phyloP scores from a whole-genome alignment of 768 basidiomycete genomes.

The Porphyrellus cyaneotinctus region DNA sequence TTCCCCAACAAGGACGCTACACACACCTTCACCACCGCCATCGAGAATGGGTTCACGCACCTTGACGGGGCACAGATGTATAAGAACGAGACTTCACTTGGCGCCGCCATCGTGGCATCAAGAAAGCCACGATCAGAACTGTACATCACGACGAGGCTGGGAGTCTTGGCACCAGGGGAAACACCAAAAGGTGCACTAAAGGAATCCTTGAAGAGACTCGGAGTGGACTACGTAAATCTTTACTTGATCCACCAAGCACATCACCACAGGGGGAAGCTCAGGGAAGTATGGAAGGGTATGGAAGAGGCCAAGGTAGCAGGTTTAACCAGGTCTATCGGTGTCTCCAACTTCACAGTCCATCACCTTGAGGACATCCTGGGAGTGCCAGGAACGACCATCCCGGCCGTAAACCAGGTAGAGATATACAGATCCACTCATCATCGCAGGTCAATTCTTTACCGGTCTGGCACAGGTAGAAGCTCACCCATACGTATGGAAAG shows the following conservation, averaged over 20 bases:
- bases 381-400: not conserved
- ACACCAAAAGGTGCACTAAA: conserved; percentile 47
- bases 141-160: conserved; percentile 60
- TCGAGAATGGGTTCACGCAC: conserved; percentile 53
- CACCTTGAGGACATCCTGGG: not conserved
- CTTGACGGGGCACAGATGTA: conserved; percentile 62
- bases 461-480: not conserved
- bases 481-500: not conserved
- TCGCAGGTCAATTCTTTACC: not conserved
- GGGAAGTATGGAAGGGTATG: conserved; percentile 56
- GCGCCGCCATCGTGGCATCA: conserved; percentile 45
- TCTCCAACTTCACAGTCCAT: not conserved
- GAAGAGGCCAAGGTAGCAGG: conserved; percentile 49
- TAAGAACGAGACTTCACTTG: conserved; percentile 52
- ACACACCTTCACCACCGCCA: conserved; percentile 39
- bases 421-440: not conserved
- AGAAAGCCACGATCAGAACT: conserved; percentile 52
- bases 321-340: conserved; percentile 39
- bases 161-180: conserved; percentile 32
- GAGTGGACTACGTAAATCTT: conserved; percentile 55
- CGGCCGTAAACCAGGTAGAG: conserved; percentile 11
- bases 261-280: conserved; percentile 40
- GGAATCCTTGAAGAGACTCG: conserved; percentile 50
- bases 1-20: conserved; percentile 43
- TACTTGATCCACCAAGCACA: conserved; percentile 56